Percentiles rank a stretch among this genome's conserved stretches.
phyloP scores from a whole-genome alignment of 1,284 basidiomycete genomes.

The Agroathelia rolfsii region DNA sequence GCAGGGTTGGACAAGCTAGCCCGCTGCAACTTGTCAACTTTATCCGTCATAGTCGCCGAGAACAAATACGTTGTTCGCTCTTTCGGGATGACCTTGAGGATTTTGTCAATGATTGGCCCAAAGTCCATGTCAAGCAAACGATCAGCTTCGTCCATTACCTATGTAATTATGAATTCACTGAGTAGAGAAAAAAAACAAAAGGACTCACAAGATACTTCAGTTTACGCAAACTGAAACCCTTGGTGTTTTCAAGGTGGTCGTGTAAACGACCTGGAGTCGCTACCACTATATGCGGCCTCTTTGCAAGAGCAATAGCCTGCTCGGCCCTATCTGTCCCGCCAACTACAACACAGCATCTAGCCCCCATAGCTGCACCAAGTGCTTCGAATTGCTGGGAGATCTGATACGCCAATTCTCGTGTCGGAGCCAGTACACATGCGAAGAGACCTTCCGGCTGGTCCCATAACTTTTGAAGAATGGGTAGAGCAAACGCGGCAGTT shows the following conservation, averaged over 20 bases:
- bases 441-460: slow-evolving; percentile 92
- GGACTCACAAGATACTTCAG: slow-evolving; percentile 81
- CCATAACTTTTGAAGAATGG: slow-evolving; percentile 95
- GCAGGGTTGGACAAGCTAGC: slow-evolving; percentile 94
- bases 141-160: slow-evolving; percentile 98
- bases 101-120: slow-evolving; percentile 93
- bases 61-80: slow-evolving; percentile 95
- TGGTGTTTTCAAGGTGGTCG: slow-evolving; percentile 96
- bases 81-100: slow-evolving; percentile 90
- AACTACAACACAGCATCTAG: slow-evolving; percentile 85
- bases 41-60: slow-evolving; percentile 99
- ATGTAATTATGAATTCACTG: slow-evolving; percentile 7
- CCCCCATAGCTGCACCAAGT: slow-evolving; percentile 89
- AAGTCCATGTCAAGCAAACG: slow-evolving; percentile 96
- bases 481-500: slow-evolving; percentile 94
- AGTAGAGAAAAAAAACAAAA: slow-evolving; percentile 3
- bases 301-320: slow-evolving; percentile 89
- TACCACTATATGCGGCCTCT: slow-evolving; percentile 92
- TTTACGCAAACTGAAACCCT: slow-evolving; percentile 86
- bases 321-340: slow-evolving; percentile 94
- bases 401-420: slow-evolving; percentile 96
- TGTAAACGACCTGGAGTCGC: slow-evolving; percentile 93
- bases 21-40: slow-evolving; percentile 94
- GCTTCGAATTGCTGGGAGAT: slow-evolving; percentile 95
- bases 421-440: slow-evolving; percentile 91